phyloP scores from a whole-genome alignment of 768 basidiomycete genomes.

The Pisolithus marmoratus region DNA sequence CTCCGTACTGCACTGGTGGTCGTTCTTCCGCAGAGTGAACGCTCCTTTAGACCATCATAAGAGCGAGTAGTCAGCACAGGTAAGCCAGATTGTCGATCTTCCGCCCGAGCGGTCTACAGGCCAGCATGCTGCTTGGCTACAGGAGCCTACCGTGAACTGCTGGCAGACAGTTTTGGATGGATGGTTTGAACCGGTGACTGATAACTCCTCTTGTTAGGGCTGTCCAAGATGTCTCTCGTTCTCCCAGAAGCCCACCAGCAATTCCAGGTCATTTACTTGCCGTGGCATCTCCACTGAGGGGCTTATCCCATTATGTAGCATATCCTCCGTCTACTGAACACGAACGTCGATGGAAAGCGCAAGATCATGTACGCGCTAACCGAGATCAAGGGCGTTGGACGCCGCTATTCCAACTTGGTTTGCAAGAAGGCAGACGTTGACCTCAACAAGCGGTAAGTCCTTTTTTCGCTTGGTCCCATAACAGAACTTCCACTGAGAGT shows the following conservation, averaged over 20 bases:
- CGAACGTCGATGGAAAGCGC: conserved; percentile 98
- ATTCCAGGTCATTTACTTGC: conserved; percentile 65
- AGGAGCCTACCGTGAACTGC: neutral
- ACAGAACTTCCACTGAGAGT: conserved; percentile 2
- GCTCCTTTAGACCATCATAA: neutral
- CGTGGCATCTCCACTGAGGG: conserved; percentile 1
- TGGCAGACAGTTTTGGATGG: conserved; percentile 14
- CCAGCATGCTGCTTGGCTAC: neutral
- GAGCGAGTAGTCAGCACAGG: neutral
- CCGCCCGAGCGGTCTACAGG: neutral
- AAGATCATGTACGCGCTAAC: conserved; percentile 99
- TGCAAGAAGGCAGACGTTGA: conserved; percentile 99
- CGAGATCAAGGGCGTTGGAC: conserved; percentile 99
- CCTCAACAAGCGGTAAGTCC: conserved; percentile 89
- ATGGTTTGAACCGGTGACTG: conserved; percentile 3
- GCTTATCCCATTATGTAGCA: conserved; percentile 48
- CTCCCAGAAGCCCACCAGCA: conserved; percentile 93
- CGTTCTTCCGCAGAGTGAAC: too few relatives aligned
- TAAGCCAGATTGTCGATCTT: neutral
- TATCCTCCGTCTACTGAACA: conserved; percentile 98
- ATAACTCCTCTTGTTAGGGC: conserved; percentile 11
- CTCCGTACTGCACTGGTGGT: neutral
- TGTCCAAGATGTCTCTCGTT: conserved; percentile 83
- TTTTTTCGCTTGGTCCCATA: neutral
- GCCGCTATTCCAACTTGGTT: conserved; percentile 96